Evolutionary conservation across 805 yeast species (phyloP).

Genomic region (Wickerhamomyces mucosus): DNA sequence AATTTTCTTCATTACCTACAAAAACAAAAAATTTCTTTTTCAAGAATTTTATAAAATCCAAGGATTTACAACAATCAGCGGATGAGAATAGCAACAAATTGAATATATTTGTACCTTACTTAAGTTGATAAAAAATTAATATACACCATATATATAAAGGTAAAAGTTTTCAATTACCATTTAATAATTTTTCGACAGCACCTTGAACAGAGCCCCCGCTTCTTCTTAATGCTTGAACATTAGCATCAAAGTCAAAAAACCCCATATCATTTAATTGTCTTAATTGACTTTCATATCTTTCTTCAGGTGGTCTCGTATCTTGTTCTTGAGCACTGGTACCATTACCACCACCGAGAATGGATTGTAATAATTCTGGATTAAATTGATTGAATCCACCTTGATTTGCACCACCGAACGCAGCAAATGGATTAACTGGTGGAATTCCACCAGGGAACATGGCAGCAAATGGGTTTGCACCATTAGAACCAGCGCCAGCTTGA

Average conservation of each 20-base stretch:
- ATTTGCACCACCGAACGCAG: conserved; percentile 20
- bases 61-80: too few species aligned
- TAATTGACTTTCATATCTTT: conserved; percentile 59
- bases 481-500: conserved; percentile 15
- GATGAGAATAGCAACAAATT: too few species aligned
- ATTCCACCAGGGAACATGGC: conserved; percentile 28
- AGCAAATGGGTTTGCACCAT: conserved; percentile 41
- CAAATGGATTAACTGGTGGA: conserved; percentile 34
- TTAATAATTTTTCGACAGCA: conserved; percentile 80
- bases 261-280: conserved; percentile 79
- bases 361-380: conserved; percentile 38
- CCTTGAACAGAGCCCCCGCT: conserved; percentile 97
- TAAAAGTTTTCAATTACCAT: too few species aligned
- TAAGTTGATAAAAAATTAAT: too few species aligned
- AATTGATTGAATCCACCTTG: conserved; percentile 29
- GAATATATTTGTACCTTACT: too few species aligned
- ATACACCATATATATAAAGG: too few species aligned
- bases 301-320: conserved; percentile 73
- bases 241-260: conserved; percentile 84
- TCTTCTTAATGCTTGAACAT: conserved; percentile 85
- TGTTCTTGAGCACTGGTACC: conserved; percentile 14
- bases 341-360: conserved; percentile 35
- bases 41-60: too few species aligned
- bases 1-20: too few species aligned
- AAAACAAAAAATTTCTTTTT: too few species aligned